Evolutionary conservation across 2,329 filamentous ascomycete species (phyloP), one percentile per base, ranked within the genome.

Genomic region (Ceratocystis variospora): DNA sequence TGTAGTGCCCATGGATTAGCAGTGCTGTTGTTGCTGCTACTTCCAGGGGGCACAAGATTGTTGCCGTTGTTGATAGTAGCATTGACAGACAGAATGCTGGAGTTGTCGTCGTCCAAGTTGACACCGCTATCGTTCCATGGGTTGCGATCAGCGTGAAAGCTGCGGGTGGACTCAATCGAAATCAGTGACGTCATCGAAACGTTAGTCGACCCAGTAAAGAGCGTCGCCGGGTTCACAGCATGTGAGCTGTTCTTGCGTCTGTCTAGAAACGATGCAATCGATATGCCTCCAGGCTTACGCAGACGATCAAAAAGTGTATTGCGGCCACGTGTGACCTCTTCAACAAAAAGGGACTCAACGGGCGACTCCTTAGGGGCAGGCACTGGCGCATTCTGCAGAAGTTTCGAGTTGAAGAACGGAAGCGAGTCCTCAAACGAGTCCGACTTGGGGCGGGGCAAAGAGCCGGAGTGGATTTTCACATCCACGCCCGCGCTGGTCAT

Each of bases 51-150:
- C 5, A 65, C 63, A 63, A 68, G 59, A 22, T 17, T 57, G 53
- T 12, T 28, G 19, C 19, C 31, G 31, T 19, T 25, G 31, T 61
- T 57, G 33, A 8, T 63, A 19, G 37, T 62, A 8, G 55, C 66
- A 62, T 65, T 68, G 5, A 63, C 50, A 17, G 66, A 68, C 25
- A 68, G 3, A 25, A 68, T 68, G 57, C 66, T 68, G 17, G 66
- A 65, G 37, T 48, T 55, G 70, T 96, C 90, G 72, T 96, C 93
- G 69, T 89, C 82, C 71, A 96, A 85, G 75, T 96, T 96, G 74
- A 96, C 91, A 72, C 92, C 93, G 73, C 90, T 96, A 75, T 97
- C 93, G 75, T 96, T 96, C 93, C 93, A 97, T 69, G 92, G 92
- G 77, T 96, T 96, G 76, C 92, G 89, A 76, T 96, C 95, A 71